These are phyloP conservation scores for Nepenthes mirabilis DNA, from an alignment of 148 eudicot genomes.

Conservation along the genomic window DNA sequence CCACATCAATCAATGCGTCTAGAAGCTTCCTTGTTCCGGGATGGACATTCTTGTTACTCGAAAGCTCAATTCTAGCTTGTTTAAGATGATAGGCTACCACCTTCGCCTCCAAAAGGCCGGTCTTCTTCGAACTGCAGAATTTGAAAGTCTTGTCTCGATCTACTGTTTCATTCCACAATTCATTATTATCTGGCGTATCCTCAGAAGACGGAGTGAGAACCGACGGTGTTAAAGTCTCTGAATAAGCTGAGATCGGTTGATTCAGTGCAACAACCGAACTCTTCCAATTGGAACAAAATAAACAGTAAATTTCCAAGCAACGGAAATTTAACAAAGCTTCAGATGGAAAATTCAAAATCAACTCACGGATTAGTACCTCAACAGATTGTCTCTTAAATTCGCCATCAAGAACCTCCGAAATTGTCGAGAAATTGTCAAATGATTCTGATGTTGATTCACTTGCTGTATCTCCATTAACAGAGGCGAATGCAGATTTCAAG, in stretches of 20 bases:
- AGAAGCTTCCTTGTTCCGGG: slow-evolving; percentile 33
- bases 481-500: slow-evolving; percentile 28
- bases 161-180: not conserved
- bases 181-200: not conserved
- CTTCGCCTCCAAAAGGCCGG: slow-evolving; percentile 20
- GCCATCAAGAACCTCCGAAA: slow-evolving; percentile 19
- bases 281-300: not conserved
- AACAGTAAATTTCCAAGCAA: not conserved
- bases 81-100: slow-evolving; percentile 34
- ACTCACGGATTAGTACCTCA: slow-evolving; percentile 20
- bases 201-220: slow-evolving; percentile 24
- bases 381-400: slow-evolving; percentile 11
- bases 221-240: slow-evolving; percentile 11
- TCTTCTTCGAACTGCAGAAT: not conserved
- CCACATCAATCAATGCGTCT: slow-evolving; percentile 23
- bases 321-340: not conserved
- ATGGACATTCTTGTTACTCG: slow-evolving; percentile 23
- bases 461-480: slow-evolving; percentile 22
- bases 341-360: not conserved
- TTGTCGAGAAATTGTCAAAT: slow-evolving; percentile 8
- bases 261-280: no score
- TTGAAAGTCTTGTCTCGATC: not conserved
- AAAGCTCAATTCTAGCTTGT: slow-evolving; percentile 26
- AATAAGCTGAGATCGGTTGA: not conserved
- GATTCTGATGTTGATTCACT: slow-evolving; percentile 17